Percentiles rank a stretch among this genome's conserved stretches.
Conservation (phyloP, 2,329 filamentous ascomycete species). For the Arthrinium phaeospermum region DNA sequence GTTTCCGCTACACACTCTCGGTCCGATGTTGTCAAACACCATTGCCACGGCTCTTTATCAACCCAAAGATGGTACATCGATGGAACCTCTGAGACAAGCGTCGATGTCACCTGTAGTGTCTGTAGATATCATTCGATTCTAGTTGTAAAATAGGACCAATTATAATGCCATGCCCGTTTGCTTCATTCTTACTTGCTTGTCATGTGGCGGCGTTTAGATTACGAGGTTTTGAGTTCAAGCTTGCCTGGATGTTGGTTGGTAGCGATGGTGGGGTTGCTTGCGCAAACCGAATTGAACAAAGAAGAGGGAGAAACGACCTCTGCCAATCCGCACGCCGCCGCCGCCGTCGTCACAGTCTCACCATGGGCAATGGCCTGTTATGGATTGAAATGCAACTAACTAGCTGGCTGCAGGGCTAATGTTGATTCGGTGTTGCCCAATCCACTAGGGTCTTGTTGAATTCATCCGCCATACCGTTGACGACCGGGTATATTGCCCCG, state of each 20-base stretch:
- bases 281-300: background rate
- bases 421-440: background rate
- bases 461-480: conserved; percentile 5
- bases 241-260: background rate
- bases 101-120: background rate
- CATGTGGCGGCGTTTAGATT: background rate
- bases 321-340: background rate
- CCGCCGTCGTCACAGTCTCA: background rate
- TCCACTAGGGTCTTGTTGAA: conserved; percentile 7
- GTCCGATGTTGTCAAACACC: background rate
- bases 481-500: conserved; percentile 15
- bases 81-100: background rate
- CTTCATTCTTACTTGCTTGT: background rate
- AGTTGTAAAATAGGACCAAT: background rate
- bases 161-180: background rate
- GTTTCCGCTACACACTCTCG: background rate
- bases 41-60: background rate
- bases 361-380: background rate
- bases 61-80: background rate
- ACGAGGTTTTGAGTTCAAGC: conserved; percentile 3
- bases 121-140: background rate
- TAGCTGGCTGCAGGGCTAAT: conserved; percentile 2
- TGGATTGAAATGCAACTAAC: background rate
- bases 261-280: background rate
- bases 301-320: background rate